Evolutionary conservation across 1,284 basidiomycete genomes (phyloP), one percentile per base, ranked within the genome.

Genomic region (Cryptococcus jaspeensis): DNA sequence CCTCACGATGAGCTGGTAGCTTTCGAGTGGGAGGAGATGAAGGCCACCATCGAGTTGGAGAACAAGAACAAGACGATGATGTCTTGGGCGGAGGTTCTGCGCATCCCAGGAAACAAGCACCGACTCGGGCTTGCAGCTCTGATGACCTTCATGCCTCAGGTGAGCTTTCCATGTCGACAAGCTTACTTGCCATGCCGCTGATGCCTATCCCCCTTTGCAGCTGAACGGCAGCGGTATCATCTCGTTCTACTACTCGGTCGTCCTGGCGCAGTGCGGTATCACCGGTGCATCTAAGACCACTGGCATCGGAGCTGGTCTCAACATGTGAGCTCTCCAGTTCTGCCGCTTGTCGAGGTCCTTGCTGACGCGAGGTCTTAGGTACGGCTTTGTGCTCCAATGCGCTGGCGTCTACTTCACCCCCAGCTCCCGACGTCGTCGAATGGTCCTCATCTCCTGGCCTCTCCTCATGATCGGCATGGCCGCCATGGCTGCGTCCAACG

Each of bases 11-110:
- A 84, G 48, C 80, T 90, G 25, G 88, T 90, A 40, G 79, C 83
- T 41, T 82, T 88, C 55, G 89, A 90, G 70, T 88, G 79, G 64
- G 82, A 84, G 62, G 87, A 90, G 74, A 90, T 90, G 72, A 84
- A 81, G 65, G 80, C 84, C 56, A 86, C 89, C 62, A 84, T 88
- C 73, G 79, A 79, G 50, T 85, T 84, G 65, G 88, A 90, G 71
- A 81, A 54, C 2, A 47, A 39, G 16, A 43, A 25, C 50, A 52
- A 59, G 36, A 38, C 23, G 25, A 18, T 23, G 41, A 32, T 48
- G n/a, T 42, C 47, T 12, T 64, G 59, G 55, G 44, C 13, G 15
- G 48, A 52, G 22, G 50, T 64, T 13, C 13, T 56, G 18, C 51
- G 41, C 13, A 46, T n/a, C 11, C 58, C 59, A 6, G 60, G 56